phyloP scores from a whole-genome alignment of 164 flowering plant genomes.

The Chimonanthus salicifolius region DNA sequence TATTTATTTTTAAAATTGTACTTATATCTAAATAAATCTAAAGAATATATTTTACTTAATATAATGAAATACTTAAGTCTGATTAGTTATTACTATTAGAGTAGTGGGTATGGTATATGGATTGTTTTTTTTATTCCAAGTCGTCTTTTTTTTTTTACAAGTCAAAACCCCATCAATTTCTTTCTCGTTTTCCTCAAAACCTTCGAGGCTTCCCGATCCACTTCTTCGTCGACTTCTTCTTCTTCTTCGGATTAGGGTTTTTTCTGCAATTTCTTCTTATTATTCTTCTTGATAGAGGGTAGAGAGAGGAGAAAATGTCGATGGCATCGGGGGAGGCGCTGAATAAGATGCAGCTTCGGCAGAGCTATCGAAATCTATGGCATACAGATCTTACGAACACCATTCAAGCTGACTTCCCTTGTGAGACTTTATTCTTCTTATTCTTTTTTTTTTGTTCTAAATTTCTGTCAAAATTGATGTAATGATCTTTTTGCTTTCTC shows the following conservation, averaged over 20 bases:
- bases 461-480: neutral
- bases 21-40: no score
- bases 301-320: neutral
- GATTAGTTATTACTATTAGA: no score
- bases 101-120: no score
- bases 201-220: neutral
- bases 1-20: no score
- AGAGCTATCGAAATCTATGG: conserved; percentile 77
- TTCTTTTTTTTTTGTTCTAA: neutral
- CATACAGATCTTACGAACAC: conserved; percentile 68
- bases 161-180: neutral
- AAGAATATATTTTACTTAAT: no score
- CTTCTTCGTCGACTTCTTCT: neutral
- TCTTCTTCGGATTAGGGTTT: neutral
- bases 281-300: neutral
- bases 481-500: no score
- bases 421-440: conserved; percentile 21
- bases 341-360: conserved; percentile 74
- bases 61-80: no score
- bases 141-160: neutral
- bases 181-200: neutral
- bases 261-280: neutral
- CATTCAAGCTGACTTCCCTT: conserved; percentile 62
- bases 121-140: no score
- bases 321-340: conserved; percentile 48